phyloP scores from a whole-genome alignment of 2,329 filamentous ascomycete species.

The Cladosporium phlei region DNA sequence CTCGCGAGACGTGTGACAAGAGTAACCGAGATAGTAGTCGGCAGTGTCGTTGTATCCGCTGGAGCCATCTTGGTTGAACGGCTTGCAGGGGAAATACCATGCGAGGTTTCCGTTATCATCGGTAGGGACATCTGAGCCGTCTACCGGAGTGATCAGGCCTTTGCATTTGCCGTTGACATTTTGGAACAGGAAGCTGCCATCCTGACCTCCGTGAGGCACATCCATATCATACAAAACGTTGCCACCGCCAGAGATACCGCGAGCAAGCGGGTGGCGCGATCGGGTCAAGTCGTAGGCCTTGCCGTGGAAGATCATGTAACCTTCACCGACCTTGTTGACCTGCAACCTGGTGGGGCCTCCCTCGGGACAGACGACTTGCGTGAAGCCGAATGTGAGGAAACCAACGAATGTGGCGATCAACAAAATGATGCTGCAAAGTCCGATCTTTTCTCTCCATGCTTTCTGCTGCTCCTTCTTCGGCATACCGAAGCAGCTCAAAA shows the following conservation, averaged over 20 bases:
- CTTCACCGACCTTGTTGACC: slow-evolving; percentile 72
- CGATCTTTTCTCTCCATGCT: slow-evolving; percentile 98
- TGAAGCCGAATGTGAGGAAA: slow-evolving; percentile 96
- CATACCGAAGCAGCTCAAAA: slow-evolving; percentile 82
- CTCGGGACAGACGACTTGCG: slow-evolving; percentile 72
- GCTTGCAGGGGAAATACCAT: slow-evolving; percentile 94
- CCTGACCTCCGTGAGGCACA: slow-evolving; percentile 76
- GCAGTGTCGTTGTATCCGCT: slow-evolving; percentile 67
- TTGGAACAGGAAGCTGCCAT: slow-evolving; percentile 96
- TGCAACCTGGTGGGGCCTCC: slow-evolving; percentile 65
- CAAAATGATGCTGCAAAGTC: slow-evolving; percentile 87
- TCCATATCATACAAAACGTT: slow-evolving; percentile 87
- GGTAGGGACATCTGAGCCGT: slow-evolving; percentile 72
- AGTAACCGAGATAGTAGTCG: slow-evolving; percentile 76
- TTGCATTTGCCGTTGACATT: slow-evolving; percentile 98
- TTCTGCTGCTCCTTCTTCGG: slow-evolving; percentile 78
- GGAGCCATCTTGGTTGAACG: slow-evolving; percentile 92
- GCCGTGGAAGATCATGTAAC: slow-evolving; percentile 96
- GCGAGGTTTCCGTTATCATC: slow-evolving; percentile 69
- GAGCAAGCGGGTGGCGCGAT: slow-evolving; percentile 74
- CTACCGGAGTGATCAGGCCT: slow-evolving; percentile 69
- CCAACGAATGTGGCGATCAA: slow-evolving; percentile 84
- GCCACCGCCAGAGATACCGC: slow-evolving; percentile 66
- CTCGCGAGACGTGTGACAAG: slow-evolving; percentile 72
- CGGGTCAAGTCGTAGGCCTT: slow-evolving; percentile 75